These are phyloP conservation scores for Condylostoma magnum DNA, from an alignment of 169 alveolate genomes.

Conservation along the genomic window DNA sequence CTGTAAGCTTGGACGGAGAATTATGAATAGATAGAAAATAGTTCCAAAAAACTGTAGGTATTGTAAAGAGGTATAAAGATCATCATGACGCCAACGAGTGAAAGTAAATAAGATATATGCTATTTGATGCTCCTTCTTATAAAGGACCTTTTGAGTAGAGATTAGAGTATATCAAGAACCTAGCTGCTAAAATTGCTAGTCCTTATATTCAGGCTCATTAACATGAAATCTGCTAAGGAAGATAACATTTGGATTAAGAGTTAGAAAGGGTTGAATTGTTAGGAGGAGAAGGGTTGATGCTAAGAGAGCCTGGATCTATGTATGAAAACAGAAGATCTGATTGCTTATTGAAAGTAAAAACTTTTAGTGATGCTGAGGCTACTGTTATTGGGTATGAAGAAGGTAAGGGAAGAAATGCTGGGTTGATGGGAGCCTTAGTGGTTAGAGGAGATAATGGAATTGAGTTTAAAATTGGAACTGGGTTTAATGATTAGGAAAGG, in stretches of 20 bases:
- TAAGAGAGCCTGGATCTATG: slow-evolving; percentile 58
- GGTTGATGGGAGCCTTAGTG: slow-evolving; percentile 58
- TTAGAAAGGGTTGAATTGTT: slow-evolving; percentile 32
- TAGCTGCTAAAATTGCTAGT: slow-evolving; percentile 30
- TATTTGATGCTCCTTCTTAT: slow-evolving; percentile 65
- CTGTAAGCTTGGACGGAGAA: slow-evolving; percentile 65
- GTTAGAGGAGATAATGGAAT: slow-evolving; percentile 48
- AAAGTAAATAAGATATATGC: slow-evolving; percentile 58
- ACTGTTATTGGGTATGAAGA: slow-evolving; percentile 48
- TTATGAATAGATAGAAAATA: slow-evolving; percentile 57
- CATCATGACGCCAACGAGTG: slow-evolving; percentile 47
- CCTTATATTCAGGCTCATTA: slow-evolving; percentile 44
- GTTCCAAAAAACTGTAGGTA: slow-evolving; percentile 50
- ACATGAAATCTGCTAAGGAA: slow-evolving; percentile 44
- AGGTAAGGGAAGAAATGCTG: slow-evolving; percentile 63
- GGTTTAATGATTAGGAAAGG: slow-evolving; percentile 57
- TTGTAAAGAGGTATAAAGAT: slow-evolving; percentile 46
- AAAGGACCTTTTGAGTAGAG: slow-evolving; percentile 50
- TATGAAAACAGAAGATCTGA: slow-evolving; percentile 64
- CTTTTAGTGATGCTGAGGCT: slow-evolving; percentile 67
- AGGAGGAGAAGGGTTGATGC: slow-evolving; percentile 71
- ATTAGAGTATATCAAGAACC: slow-evolving; percentile 30
- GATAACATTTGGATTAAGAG: slow-evolving; percentile 47
- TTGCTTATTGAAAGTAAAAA: slow-evolving; percentile 55
- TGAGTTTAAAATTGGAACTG: slow-evolving; percentile 58